Base-by-base conservation (phyloP, 2,329 filamentous ascomycete genomes). In the Fusarium irregulare region DNA sequence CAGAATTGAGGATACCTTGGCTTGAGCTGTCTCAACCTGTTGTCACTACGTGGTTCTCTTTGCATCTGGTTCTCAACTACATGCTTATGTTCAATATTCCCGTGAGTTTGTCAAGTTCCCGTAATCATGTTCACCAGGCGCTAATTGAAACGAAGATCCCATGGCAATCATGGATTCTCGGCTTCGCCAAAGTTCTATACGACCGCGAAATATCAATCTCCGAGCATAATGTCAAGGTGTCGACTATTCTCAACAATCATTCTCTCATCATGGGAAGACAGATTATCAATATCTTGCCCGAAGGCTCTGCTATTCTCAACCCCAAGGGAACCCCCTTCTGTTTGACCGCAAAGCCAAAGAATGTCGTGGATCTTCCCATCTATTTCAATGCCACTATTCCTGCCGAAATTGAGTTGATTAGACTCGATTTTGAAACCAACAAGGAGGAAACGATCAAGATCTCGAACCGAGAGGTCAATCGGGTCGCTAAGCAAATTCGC, bases 251-350 rank as follows among this genome's bases (percentile, higher is more conserved):
- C 66, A 93, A 98, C 78, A 98, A 98, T 78, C 88, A 93, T 32
- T 97, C 94, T 23, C 87, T 98, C 76, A 98, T 99, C 70, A 87
- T 97, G 82, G 96, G 96, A 76, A 96, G 94, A 79, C 94, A 98
- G 82, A 97, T 98, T 74, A 95, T 99, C 80, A 96, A 99, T 78
- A 97, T 99, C 76, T 84, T 99, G 58, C 96, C 96, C 3, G 96
- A 99, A 84, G 97, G 97, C 84, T 96, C 94, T 50, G 96, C 94
- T 16, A 86, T 94, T 50, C 84, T 99, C 68, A 99, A 99, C 76
- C 93, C 94, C 1, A 88, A 94, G 48, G 87, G 88, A 61, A 83
- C 86, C n/a, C 87, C 94, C 1, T 96, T 96, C 79, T 99, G 96
- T 80, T 82, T 99, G 49, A 91, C 91, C 60, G 83, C 85, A 67